Evolutionary conservation across 495 filamentous ascomycete genomes (phyloP).

Genomic region (Achaetomiella virescens): DNA sequence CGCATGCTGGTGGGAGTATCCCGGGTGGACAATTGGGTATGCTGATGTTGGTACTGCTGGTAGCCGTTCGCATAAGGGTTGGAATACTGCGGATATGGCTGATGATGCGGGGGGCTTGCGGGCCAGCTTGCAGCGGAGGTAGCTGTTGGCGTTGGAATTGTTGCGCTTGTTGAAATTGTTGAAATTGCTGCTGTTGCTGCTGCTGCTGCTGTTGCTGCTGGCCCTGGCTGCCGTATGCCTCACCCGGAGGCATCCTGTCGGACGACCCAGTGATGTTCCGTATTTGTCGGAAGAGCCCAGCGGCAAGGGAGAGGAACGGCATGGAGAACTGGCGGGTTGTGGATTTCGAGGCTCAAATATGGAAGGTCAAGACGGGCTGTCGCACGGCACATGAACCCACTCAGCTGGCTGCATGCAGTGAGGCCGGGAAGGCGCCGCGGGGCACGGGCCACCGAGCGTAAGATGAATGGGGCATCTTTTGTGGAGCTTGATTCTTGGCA

Average conservation of each 20-base stretch:
- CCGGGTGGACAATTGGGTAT: slow-evolving; percentile 22
- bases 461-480: neutral
- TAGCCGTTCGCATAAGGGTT: slow-evolving; percentile 19
- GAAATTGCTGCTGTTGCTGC: slow-evolving; percentile 18
- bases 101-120: neutral
- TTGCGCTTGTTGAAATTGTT: slow-evolving; percentile 8
- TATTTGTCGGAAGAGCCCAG: slow-evolving; percentile 2
- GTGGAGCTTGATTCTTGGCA: neutral
- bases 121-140: slow-evolving; percentile 4
- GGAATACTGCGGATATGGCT: slow-evolving; percentile 14
- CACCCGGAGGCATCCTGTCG: slow-evolving; percentile 37
- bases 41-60: slow-evolving; percentile 24
- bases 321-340: neutral
- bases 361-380: neutral
- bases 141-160: slow-evolving; percentile 15
- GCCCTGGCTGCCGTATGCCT: slow-evolving; percentile 36
- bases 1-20: slow-evolving; percentile 15
- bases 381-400: slow-evolving; percentile 2
- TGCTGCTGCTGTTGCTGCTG: slow-evolving; percentile 14
- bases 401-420: neutral
- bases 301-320: slow-evolving; percentile 1
- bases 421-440: slow-evolving; percentile 2
- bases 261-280: slow-evolving; percentile 5
- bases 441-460: neutral
- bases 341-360: neutral